A percentile compares a stretch with the other conserved stretches of the same genome.
These are phyloP conservation scores for Stephania japonica DNA, from an alignment of 164 flowering plant species.

Conservation along the genomic window DNA sequence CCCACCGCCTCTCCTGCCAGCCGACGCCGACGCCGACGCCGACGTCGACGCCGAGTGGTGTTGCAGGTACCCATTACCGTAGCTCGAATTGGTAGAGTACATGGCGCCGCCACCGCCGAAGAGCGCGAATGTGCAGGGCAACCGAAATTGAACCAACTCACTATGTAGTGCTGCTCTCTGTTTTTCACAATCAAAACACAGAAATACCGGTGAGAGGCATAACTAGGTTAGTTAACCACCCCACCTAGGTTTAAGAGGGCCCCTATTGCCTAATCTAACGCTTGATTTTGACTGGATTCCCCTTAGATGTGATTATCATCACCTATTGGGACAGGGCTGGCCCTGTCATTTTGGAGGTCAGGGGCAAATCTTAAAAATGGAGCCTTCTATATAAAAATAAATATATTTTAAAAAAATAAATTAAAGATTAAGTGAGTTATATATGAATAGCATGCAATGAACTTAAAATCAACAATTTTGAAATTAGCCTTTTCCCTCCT, in stretches of 20 bases:
- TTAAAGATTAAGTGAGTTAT: no score
- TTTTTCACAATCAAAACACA: not conserved
- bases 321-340: no score
- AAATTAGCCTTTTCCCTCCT: no score
- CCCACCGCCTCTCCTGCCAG: conserved; percentile 17
- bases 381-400: no score
- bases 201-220: not conserved
- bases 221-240: not conserved
- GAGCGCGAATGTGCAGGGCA: not conserved
- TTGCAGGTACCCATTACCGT: conserved; percentile 33
- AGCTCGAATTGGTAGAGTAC: conserved; percentile 18
- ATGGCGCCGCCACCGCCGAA: conserved; percentile 18
- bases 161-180: not conserved
- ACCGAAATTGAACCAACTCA: not conserved
- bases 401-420: no score
- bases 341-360: no score
- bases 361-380: no score
- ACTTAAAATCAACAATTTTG: no score
- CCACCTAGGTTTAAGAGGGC: not conserved
- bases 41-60: conserved; percentile 12
- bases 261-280: not conserved
- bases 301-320: not conserved
- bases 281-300: not conserved
- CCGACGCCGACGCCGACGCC: conserved; percentile 3
- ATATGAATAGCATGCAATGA: no score